Evolutionary conservation across 1,139 yeast species (phyloP).

Genomic region (Magnusiomyces sp.): DNA sequence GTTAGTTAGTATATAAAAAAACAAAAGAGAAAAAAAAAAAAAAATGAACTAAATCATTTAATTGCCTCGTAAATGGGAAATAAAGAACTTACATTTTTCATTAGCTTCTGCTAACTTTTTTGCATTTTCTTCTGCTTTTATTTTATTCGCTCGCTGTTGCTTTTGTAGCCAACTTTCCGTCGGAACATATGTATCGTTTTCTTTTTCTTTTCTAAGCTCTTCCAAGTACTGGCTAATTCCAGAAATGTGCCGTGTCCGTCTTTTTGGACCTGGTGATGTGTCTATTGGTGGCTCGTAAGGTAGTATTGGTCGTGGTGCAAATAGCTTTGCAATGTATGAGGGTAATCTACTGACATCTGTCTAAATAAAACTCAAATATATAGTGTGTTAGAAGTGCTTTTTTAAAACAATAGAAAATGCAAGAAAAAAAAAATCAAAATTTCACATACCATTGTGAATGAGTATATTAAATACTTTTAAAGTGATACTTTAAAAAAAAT

Average conservation of each 20-base stretch:
- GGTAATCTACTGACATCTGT: constrained; percentile 51
- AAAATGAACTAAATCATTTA: no score
- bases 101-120: constrained; percentile 30
- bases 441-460: no score
- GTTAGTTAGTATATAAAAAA: no score
- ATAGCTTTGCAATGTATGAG: constrained; percentile 52
- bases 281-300: constrained; percentile 48
- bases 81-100: constrained; percentile 30
- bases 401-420: no score
- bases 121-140: constrained; percentile 27
- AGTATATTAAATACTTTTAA: no score
- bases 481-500: no score
- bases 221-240: constrained; percentile 43
- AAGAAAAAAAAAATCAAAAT: no score
- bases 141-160: constrained; percentile 31
- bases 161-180: constrained; percentile 34
- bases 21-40: no score
- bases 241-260: constrained; percentile 44
- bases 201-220: constrained; percentile 33
- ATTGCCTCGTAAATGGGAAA: no score
- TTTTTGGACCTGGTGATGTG: constrained; percentile 40
- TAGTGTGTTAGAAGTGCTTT: no score
- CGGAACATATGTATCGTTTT: constrained; percentile 23
- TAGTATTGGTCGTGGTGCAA: constrained; percentile 64
- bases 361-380: constrained; percentile 20